These are phyloP conservation scores for Urochloa ruziziensis DNA, from an alignment of 176 grass and related monocot genomes.

Conservation along the genomic window DNA sequence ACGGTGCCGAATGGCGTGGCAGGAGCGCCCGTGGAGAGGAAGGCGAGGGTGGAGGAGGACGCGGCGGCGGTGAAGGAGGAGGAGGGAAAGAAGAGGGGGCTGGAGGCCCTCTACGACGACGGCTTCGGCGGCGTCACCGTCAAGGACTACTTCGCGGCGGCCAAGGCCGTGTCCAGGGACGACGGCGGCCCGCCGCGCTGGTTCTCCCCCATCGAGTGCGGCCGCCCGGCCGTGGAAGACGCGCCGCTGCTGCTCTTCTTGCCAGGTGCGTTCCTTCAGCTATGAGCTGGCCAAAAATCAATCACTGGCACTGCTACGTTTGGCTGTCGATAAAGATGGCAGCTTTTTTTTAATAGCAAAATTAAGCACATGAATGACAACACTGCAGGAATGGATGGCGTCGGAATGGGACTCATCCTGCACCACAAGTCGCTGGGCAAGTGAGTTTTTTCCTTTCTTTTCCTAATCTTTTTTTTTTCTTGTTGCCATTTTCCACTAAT, in stretches of 20 bases:
- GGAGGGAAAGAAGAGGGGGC: background rate
- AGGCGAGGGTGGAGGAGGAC: background rate
- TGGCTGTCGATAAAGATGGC: too few species aligned
- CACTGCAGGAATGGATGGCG: conserved; percentile 71
- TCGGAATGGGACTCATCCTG: conserved; percentile 80
- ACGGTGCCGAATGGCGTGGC: background rate
- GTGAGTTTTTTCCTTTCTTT: conserved; percentile 49
- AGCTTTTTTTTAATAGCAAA: background rate
- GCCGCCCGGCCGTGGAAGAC: conserved; percentile 40
- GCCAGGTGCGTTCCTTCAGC: conserved; percentile 45
- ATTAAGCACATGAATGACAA: background rate
- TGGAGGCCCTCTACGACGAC: conserved; percentile 72
- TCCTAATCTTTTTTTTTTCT: background rate
- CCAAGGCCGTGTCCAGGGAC: conserved; percentile 50
- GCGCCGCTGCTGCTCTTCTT: conserved; percentile 86
- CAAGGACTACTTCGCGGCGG: conserved; percentile 78
- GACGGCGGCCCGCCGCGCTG: conserved; percentile 81
- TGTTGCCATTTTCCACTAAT: background rate
- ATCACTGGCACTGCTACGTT: background rate
- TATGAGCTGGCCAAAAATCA: background rate
- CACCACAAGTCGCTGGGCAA: conserved; percentile 96
- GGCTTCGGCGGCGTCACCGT: conserved; percentile 71
- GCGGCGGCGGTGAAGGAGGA: background rate
- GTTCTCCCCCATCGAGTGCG: conserved; percentile 81
- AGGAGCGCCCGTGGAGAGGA: background rate